phyloP scores from a whole-genome alignment of 1,139 yeast species.

The Hemisphaericaspora xylofermentans region DNA sequence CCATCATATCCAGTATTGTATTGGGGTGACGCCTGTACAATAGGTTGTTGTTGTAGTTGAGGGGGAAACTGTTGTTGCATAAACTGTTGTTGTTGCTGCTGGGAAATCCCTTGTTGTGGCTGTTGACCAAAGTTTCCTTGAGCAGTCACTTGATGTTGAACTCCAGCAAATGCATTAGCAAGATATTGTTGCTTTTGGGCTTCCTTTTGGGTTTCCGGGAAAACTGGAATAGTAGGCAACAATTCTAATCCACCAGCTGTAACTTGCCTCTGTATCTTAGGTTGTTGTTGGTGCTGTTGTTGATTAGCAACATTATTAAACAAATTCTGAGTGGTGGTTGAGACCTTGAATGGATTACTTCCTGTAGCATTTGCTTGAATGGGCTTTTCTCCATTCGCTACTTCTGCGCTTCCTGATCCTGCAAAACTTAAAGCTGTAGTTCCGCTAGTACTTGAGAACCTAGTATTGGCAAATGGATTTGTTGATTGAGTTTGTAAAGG shows the following conservation, averaged over 20 bases:
- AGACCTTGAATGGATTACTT: constrained; percentile 46
- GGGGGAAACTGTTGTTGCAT: constrained; percentile 16
- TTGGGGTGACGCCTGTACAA: constrained; percentile 1
- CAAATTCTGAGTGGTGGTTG: constrained; percentile 35
- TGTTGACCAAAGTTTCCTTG: constrained; percentile 11
- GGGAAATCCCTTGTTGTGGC: constrained; percentile 11
- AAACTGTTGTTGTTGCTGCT: constrained; percentile 6
- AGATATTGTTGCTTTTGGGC: constrained; percentile 36
- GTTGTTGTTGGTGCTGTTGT: constrained; percentile 17
- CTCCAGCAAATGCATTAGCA: constrained; percentile 39
- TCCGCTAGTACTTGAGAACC: constrained; percentile 34
- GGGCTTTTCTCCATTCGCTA: constrained; percentile 18
- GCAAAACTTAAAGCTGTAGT: constrained; percentile 38
- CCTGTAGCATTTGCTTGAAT: constrained; percentile 37
- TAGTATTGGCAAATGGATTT: constrained; percentile 51
- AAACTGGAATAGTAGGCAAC: constrained; percentile 61
- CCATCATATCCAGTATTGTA: constrained; percentile 21
- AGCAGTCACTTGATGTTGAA: constrained; percentile 29
- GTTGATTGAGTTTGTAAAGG: constrained; percentile 22
- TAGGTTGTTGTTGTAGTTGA: constrained; percentile 15
- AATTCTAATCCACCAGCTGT: constrained; percentile 71
- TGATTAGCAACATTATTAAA: constrained; percentile 26
- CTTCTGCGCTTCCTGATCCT: constrained; percentile 7
- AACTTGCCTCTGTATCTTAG: constrained; percentile 41
- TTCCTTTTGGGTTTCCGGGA: constrained; percentile 58